Base-by-base conservation (phyloP, 2,329 filamentous ascomycete species). In the Claviceps arundinis region DNA sequence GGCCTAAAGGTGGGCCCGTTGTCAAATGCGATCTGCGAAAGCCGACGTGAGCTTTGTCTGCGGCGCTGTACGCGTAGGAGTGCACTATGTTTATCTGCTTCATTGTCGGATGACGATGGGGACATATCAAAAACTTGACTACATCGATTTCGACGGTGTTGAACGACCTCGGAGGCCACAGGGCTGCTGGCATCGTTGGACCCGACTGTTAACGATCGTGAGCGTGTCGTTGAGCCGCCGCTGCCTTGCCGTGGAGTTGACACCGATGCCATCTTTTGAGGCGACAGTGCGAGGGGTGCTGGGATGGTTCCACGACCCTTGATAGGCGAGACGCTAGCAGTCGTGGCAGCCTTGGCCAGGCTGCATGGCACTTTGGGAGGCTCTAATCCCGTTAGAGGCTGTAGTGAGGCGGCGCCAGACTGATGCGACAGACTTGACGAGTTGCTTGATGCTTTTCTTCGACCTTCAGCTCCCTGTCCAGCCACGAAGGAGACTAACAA, bases 81-180 rank as follows among this genome's bases (percentile, higher is more conserved):
- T 1, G 87, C 89, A 64, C 90, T 95, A 7, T 90, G 87, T 61
- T 94, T 88, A 45, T 91, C 87, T 48, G 94, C 89, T 68, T 98
- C 93, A 54, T 95, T 98, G 63, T 98, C 93, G 0, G 93, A 98
- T 0, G 91, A 97, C 0, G 93, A 97, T 3, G 93, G 93, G 2
- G 93, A 98, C 69, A 96, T 86, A 65, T 97, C 91, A 60, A 97
- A 89, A 2, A 96, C 85, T 62, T 96, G 93, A 64, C 91, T 97
- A 59, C 89, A 81, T 41, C 93, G 84, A 66, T 96, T 96, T 61
- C 90, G 83, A 62, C 96, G 90, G 49, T 83, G 80, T 44, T 85
- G 80, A 51, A 87, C 76, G 50, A 86, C 79, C 51, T 85, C 81
- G 2, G 84, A 74, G 7, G 80, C 72, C 16, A 88, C 77, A 6